These are phyloP conservation scores for Tetrapisispora pingtungensis DNA, from an alignment of 805 yeast species.

Conservation along the genomic window DNA sequence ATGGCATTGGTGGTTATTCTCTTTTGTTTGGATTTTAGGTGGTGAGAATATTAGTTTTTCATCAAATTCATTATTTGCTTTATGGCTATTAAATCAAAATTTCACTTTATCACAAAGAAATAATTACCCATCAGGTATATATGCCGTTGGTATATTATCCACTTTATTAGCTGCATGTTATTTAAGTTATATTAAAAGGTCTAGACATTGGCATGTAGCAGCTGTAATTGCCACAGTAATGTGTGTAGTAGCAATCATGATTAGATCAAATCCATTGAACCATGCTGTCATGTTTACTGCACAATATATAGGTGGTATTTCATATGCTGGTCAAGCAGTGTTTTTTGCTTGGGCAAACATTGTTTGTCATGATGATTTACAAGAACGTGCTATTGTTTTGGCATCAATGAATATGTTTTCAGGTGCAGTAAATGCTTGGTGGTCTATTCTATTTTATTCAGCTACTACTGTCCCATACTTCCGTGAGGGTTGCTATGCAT, in stretches of 20 bases:
- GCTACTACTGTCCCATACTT: slow-evolving; percentile 45
- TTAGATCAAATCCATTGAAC: slow-evolving; percentile 33
- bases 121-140: slow-evolving; percentile 47
- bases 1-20: slow-evolving; percentile 51
- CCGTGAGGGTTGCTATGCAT: slow-evolving; percentile 45
- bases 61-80: slow-evolving; percentile 37
- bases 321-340: slow-evolving; percentile 51
- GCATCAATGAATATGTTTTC: slow-evolving; percentile 61
- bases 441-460: slow-evolving; percentile 44
- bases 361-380: slow-evolving; percentile 46
- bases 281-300: slow-evolving; percentile 39
- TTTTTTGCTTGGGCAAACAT: slow-evolving; percentile 58
- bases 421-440: slow-evolving; percentile 56
- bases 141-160: slow-evolving; percentile 40
- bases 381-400: slow-evolving; percentile 53
- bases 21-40: slow-evolving; percentile 42
- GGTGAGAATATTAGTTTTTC: slow-evolving; percentile 41
- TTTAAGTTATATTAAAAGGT: slow-evolving; percentile 34
- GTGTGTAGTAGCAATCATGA: slow-evolving; percentile 39
- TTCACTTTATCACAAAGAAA: slow-evolving; percentile 39
- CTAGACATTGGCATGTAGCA: slow-evolving; percentile 44
- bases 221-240: slow-evolving; percentile 34
- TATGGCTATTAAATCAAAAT: slow-evolving; percentile 35
- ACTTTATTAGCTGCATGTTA: slow-evolving; percentile 37
- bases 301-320: slow-evolving; percentile 44